phyloP scores from a whole-genome alignment of 148 eudicot species.

The Persicaria maculosa region DNA sequence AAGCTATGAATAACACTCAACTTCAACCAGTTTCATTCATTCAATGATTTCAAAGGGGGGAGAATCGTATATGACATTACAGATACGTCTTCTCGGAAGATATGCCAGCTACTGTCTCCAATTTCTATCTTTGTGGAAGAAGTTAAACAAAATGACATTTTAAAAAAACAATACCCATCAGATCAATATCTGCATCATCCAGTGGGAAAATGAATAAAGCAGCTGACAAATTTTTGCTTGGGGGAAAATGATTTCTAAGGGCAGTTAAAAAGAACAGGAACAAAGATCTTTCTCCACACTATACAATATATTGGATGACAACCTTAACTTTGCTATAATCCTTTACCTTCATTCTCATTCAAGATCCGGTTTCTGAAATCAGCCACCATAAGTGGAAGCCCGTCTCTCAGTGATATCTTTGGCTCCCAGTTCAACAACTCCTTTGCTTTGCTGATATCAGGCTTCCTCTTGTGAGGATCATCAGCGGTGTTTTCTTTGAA shows the following conservation, averaged over 20 bases:
- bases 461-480: constrained; percentile 89
- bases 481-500: constrained; percentile 69
- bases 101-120: background rate
- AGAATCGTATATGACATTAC: background rate
- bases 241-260: background rate
- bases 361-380: constrained; percentile 76
- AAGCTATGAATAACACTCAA: background rate
- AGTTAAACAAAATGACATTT: constrained; percentile 3
- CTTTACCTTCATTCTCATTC: constrained; percentile 71
- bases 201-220: background rate
- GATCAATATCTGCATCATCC: background rate
- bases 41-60: background rate
- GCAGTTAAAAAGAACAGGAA: background rate
- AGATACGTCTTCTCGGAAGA: background rate
- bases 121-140: constrained; percentile 1
- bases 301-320: constrained; percentile 1
- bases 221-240: background rate
- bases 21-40: background rate
- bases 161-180: background rate
- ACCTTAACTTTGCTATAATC: background rate
- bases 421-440: constrained; percentile 87
- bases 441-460: constrained; percentile 83
- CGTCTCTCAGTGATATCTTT: constrained; percentile 58
- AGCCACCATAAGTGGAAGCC: constrained; percentile 70
- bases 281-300: constrained; percentile 5